Conservation (phyloP, 805 yeast species). For the Candida krabiensis region DNA sequence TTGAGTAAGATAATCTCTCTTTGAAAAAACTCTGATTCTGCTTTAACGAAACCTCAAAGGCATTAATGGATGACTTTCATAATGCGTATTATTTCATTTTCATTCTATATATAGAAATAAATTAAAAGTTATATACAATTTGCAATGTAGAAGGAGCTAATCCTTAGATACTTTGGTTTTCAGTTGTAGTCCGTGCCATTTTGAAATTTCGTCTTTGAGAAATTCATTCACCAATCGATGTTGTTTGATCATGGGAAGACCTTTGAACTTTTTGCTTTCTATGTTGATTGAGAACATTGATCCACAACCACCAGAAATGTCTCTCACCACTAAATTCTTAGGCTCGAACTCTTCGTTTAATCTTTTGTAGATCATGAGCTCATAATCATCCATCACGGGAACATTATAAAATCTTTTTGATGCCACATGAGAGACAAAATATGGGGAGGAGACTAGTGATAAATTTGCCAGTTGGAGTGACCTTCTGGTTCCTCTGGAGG, state of each 20-base stretch:
- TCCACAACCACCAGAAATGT: conserved; percentile 95
- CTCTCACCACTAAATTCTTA: conserved; percentile 61
- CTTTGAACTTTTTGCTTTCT: conserved; percentile 72
- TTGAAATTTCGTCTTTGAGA: conserved; percentile 77
- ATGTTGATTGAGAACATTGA: conserved; percentile 92
- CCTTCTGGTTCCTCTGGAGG: too few relatives aligned
- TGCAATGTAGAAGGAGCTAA: too few relatives aligned
- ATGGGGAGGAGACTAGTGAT: too few relatives aligned
- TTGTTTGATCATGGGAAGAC: conserved; percentile 83
- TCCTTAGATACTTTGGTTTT: conserved; percentile 58
- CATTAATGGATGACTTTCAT: conserved; percentile 2
- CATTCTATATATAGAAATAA: too few relatives aligned
- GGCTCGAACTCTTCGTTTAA: conserved; percentile 62
- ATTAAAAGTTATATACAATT: too few relatives aligned
- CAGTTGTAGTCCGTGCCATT: conserved; percentile 95
- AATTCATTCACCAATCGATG: conserved; percentile 85
- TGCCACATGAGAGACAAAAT: background rate
- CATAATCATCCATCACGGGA: conserved; percentile 54
- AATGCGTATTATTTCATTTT: conserved; percentile 5
- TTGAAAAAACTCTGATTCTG: conserved; percentile 1
- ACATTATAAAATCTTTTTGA: conserved; percentile 2
- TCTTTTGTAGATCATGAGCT: conserved; percentile 58
- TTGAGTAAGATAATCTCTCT: conserved; percentile 35
- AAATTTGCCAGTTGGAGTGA: too few relatives aligned
- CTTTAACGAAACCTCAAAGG: background rate